Evolutionary conservation across 306 rosid species (phyloP), one percentile per base, ranked within the genome.

Genomic region (Hippophae gyantsensis): DNA sequence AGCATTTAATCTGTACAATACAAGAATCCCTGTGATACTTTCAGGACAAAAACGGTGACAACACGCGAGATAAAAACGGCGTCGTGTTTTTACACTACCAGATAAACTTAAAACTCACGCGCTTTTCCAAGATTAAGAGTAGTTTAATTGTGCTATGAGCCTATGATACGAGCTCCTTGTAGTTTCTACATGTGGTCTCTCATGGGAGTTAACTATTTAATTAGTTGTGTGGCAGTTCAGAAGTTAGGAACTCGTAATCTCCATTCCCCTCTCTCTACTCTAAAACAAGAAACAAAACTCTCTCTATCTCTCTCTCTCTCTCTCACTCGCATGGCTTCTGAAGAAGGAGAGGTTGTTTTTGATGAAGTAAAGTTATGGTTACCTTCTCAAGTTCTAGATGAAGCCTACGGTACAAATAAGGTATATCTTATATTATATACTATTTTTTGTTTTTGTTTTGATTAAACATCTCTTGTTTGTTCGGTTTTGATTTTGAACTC

Each of bases 281-380:
- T 55, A 44, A 48, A 57, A 32, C 38, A 18, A 58, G 14, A 18
- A 51, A 42, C n/a, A 32, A 32, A 32, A 32, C 38, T 32, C 38
- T 32, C 38, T 32, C 56, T 10, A 3, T 46, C 51, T 48, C 8
- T 51, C 3, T 13, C 32, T 65, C 13, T 49, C 23, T 32, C 56
- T 7, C 9, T 46, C 51, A 38, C 13, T 51, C 3, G 7, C 65
- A 40, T 68, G 54, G 54, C 67, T 43, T 76, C 77, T 8, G 71
- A 18, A 50, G 82, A 78, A 54, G 49, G 49, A 27, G 70, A 13
- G 41, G 13, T 80, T 69, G 68, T 72, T 55, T 73, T 82, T 48
- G 82, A 81, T 57, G 94, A 85, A 58, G 94, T 83, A 77, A 70
- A 77, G 83, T 54, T 64, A 7, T 78, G 82, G 71, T 81, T 85